Evolutionary conservation across 176 grass and related monocot genomes (phyloP).

Genomic region (Elymus sibiricus): DNA sequence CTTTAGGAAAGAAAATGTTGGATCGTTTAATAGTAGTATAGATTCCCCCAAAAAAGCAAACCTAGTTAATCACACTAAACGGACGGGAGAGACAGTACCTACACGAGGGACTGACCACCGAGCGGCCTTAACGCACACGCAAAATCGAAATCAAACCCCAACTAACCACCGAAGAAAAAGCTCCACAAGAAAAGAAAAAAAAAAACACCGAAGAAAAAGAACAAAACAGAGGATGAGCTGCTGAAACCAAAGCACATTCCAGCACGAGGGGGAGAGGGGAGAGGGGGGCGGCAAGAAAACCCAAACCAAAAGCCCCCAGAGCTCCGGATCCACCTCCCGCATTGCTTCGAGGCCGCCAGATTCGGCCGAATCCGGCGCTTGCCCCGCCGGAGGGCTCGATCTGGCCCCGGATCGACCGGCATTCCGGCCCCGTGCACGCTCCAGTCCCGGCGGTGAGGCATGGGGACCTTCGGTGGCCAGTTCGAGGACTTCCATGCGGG

Average conservation of each 20-base stretch:
- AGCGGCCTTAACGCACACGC: constrained; percentile 40
- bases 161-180: constrained; percentile 24
- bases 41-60: neutral
- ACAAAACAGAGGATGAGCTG: constrained; percentile 16
- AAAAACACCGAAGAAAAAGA: neutral
- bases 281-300: constrained; percentile 15
- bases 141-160: constrained; percentile 41
- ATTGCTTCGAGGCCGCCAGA: constrained; percentile 30
- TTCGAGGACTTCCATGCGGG: constrained; percentile 55
- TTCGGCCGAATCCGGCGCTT: constrained; percentile 8
- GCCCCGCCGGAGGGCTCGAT: constrained; percentile 43
- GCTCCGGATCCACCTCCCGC: constrained; percentile 34
- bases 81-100: neutral
- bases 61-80: neutral
- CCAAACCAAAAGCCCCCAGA: constrained; percentile 19
- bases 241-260: constrained; percentile 24
- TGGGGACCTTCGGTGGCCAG: constrained; percentile 63
- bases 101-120: constrained; percentile 1
- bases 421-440: constrained; percentile 20
- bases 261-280: neutral
- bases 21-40: too few relatives aligned
- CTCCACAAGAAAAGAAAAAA: neutral
- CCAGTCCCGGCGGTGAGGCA: constrained; percentile 27
- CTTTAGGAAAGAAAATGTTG: too few relatives aligned
- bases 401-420: constrained; percentile 36